Percentiles rank a stretch among this genome's conserved stretches.
Conservation (phyloP, 1,139 yeast species). For the Kurtzmaniella quercitrusa region DNA sequence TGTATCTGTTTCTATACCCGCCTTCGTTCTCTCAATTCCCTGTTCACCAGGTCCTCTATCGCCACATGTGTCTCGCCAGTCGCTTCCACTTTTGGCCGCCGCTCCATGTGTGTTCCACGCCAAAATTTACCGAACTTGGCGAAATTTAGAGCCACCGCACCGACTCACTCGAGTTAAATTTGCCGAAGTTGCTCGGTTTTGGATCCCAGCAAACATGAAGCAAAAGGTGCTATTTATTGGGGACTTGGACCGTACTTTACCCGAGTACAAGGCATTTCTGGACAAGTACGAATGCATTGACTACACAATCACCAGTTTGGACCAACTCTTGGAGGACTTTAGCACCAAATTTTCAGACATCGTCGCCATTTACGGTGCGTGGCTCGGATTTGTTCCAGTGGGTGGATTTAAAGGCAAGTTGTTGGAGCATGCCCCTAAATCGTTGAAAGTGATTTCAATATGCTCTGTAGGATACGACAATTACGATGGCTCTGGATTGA, state of each 20-base stretch:
- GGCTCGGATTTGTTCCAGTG: constrained; percentile 48
- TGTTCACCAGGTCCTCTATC: too few species aligned
- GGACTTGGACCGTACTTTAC: constrained; percentile 31
- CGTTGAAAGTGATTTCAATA: constrained; percentile 53
- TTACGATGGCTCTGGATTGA: constrained; percentile 43
- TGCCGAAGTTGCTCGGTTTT: neutral
- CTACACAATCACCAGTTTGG: constrained; percentile 37
- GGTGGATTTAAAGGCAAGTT: constrained; percentile 49
- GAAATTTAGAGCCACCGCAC: too few species aligned
- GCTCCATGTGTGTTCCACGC: too few species aligned
- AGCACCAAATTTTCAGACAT: constrained; percentile 33
- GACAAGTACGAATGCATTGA: constrained; percentile 39
- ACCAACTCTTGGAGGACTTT: constrained; percentile 38
- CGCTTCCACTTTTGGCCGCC: too few species aligned
- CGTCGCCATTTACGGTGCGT: constrained; percentile 60
- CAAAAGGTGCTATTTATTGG: constrained; percentile 46
- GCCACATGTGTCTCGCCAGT: too few species aligned
- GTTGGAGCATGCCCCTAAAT: constrained; percentile 46
- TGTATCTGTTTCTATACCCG: too few species aligned
- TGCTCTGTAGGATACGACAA: constrained; percentile 72
- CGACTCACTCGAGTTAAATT: neutral
- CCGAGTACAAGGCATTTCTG: constrained; percentile 34
- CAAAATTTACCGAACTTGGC: too few species aligned
- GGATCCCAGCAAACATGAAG: constrained; percentile 12
- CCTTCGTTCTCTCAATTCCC: too few species aligned